A percentile compares a stretch with the other conserved stretches of the same genome.
Conservation (phyloP, 2,329 filamentous ascomycete genomes). For the Claviceps pazoutovae region DNA sequence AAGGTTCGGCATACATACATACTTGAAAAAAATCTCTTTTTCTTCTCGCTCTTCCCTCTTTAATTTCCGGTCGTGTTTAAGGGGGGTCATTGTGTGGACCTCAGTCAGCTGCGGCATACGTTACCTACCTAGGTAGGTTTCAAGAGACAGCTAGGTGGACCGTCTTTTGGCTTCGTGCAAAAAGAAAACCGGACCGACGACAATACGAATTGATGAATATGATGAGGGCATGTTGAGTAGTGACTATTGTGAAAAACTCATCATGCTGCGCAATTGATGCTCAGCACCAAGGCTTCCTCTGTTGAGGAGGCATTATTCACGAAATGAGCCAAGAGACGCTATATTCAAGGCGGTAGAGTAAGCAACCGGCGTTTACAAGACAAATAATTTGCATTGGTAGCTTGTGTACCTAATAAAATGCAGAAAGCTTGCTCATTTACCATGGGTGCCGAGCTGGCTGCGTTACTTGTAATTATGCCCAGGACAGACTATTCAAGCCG, state of each 20-base stretch:
- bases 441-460: too few relatives aligned
- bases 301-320: too few relatives aligned
- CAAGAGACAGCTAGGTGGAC: background rate
- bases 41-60: background rate
- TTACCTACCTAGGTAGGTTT: too few relatives aligned
- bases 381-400: background rate
- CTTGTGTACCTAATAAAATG: background rate
- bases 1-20: background rate
- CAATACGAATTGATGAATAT: background rate
- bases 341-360: background rate
- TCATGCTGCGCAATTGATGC: background rate
- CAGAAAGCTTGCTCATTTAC: background rate
- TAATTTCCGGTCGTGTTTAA: background rate
- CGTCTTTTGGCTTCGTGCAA: background rate
- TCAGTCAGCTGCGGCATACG: too few relatives aligned
- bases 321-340: background rate
- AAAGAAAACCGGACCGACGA: too few relatives aligned
- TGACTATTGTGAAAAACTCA: background rate
- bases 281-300: background rate
- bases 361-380: background rate
- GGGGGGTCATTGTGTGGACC: too few relatives aligned
- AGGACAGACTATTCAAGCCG: too few relatives aligned
- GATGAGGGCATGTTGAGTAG: background rate
- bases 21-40: background rate
- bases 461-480: too few relatives aligned